Base-by-base conservation (phyloP, 495 filamentous ascomycete species). In the Apiosordaria backusii region DNA sequence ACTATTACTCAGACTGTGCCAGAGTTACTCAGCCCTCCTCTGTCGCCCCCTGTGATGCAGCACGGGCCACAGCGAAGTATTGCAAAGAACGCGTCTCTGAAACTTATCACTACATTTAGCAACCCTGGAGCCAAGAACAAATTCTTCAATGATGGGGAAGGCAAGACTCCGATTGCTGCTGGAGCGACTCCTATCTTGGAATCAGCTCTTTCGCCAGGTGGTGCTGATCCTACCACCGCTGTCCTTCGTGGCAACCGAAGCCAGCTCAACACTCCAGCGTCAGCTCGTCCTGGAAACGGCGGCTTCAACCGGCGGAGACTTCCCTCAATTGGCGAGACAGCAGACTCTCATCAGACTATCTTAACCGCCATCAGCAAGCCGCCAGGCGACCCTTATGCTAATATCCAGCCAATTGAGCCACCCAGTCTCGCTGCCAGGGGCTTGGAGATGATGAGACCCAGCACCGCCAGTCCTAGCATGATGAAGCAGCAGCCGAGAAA, bases 141-240 rank as follows among this genome's bases (percentile, higher is more conserved):
- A 66, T 92, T 93, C 76, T 89, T 91, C 45, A 86, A 84, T 61
- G 84, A 81, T 13, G 90, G 85, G 24, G 82, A 90, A 68, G 89
- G 92, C 67, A 83, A 84, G 62, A 93, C 91, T 13, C 91, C 92
- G 5, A 90, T 92, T 57, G 88, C 86, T 27, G 88, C 86, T 4
- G 90, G 89, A 50, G 84, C 90, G 15, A 99, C 96, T 4, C 95
- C 95, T 1, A 97, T 98, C 73, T 90, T 91, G 3, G 92, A 97
- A 68, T 96, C 94, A 50, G 95, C 93, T 13, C 80, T 95, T 29
- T 92, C 91, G 25, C 91, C 91, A 2, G 81, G 85, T 45, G 89
- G 86, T n/a, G 72, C 69, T 50, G 84, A 86, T 54, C 82, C 89
- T n/a, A 83, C 84, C 9, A 85, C 84, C 5, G 89, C 89, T 3